A percentile compares a stretch with the other conserved stretches of the same genome.
phyloP scores from a whole-genome alignment of 345 rosid genomes.

The Eucalyptus melliodora region DNA sequence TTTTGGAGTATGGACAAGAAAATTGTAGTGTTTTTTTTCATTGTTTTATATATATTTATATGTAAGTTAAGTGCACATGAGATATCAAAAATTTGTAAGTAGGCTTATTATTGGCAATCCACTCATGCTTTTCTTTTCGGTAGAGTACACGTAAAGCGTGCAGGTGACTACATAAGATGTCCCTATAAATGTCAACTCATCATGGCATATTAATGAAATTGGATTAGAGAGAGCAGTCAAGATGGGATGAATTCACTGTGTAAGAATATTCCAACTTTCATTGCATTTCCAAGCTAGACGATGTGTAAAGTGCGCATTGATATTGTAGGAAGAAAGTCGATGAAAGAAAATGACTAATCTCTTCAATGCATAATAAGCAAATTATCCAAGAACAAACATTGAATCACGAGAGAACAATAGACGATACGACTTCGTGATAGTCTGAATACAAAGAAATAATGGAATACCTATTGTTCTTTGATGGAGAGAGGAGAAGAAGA shows the following conservation, averaged over 20 bases:
- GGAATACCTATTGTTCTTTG: too few species aligned
- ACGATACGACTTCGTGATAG: too few species aligned
- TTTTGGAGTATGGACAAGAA: neutral
- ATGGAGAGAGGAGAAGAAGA: too few species aligned
- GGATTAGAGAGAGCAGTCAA: neutral
- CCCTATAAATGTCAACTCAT: neutral
- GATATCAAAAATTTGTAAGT: neutral
- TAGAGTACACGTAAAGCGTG: neutral
- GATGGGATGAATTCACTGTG: neutral
- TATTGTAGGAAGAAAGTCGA: too few species aligned
- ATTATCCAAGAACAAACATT: too few species aligned
- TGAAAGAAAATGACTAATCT: too few species aligned
- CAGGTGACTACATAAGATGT: neutral
- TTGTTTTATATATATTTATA: too few species aligned
- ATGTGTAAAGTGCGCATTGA: neutral
- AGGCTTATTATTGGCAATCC: neutral
- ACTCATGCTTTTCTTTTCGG: too few species aligned
- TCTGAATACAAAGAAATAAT: too few species aligned
- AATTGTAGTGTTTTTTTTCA: neutral
- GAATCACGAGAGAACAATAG: accelerated
- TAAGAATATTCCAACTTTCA: too few species aligned
- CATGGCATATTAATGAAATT: neutral
- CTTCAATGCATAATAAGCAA: too few species aligned
- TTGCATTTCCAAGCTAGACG: neutral
- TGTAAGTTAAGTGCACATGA: neutral